Base-by-base conservation (phyloP, 2,329 filamentous ascomycete species). In the Calcarisporium arbuscula region DNA sequence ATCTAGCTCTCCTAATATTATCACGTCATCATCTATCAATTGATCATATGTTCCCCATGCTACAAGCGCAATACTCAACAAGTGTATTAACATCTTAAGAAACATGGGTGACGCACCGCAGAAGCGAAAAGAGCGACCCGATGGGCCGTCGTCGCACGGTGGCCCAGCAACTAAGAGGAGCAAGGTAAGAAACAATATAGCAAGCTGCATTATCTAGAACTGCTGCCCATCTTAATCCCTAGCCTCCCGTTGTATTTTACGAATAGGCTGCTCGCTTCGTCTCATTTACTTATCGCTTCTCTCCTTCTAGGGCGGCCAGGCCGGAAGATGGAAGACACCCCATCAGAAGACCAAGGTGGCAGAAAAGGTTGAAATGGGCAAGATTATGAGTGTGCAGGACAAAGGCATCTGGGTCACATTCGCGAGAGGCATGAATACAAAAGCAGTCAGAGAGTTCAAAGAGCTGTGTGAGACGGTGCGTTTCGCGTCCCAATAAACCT, bases 401-500 rank as follows among this genome's bases (percentile, higher is more conserved):
- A 65, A 70, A 34, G 85, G 85, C 5, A 78, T 90, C 39, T 90
- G 83, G 82, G 80, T 81, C 19, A 88, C 84, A 0, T 89, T 82
- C 53, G 77, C 81, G 33, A 74, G 81, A 52, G 75, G 76, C 44
- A 81, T 83, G 63, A 82, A 85, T 58, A 68, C 67, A 27, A 82
- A 79, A 56, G 82, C 83, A 11, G 71, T 82, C 3, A 65, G 69
- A 32, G 85, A 90, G 53, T 68, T 88, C 42, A 68, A 67, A 38
- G 60, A 72, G 39, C 61, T 88, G 16, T 82, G 86, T 49, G 69
- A 80, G 28, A 71, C 82, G 63, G 80, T 84, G 58, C 41, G 65
- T 32, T 19, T 15, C 22, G 27, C 28, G 19, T 35, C 8, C 23
- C 40, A 21, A 19, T 19, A 12, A 6, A 19, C 22, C n/a, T 26